Conservation (phyloP, 2,329 filamentous ascomycete species). For the Acrocalymma vagum region DNA sequence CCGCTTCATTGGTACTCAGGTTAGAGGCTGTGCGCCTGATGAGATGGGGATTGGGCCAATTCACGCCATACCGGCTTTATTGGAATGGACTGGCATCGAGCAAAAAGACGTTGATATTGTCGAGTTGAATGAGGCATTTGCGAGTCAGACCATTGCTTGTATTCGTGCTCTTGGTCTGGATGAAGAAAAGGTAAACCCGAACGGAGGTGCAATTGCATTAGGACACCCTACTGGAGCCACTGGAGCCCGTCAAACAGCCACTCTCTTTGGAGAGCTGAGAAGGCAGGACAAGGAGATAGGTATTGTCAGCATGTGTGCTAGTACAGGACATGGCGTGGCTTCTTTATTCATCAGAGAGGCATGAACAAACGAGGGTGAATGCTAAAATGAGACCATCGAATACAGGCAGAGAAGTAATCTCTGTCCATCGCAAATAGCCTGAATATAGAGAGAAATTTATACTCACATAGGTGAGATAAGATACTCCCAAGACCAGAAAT, state of each 20-base stretch:
- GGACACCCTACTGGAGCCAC: conserved; percentile 82
- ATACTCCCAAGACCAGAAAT: too few relatives aligned
- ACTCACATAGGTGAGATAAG: too few relatives aligned
- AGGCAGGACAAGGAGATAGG: conserved; percentile 77
- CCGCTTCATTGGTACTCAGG: conserved; percentile 93
- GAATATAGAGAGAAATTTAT: too few relatives aligned
- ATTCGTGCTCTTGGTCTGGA: conserved; percentile 71
- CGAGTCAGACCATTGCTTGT: conserved; percentile 96
- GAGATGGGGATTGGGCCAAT: conserved; percentile 95
- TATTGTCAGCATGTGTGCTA: conserved; percentile 84
- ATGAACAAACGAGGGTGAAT: too few relatives aligned
- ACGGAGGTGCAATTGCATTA: conserved; percentile 82
- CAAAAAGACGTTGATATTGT: conserved; percentile 86
- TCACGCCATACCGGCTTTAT: conserved; percentile 77
- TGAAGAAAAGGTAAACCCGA: conserved; percentile 79
- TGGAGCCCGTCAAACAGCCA: conserved; percentile 82
- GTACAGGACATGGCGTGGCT: conserved; percentile 41
- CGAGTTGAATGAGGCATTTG: conserved; percentile 97
- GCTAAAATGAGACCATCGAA: neutral
- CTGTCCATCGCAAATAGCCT: too few relatives aligned
- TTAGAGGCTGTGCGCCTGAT: conserved; percentile 86
- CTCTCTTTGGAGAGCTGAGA: conserved; percentile 74
- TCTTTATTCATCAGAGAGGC: conserved; percentile 42
- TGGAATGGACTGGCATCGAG: conserved; percentile 77
- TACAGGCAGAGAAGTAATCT: conserved; percentile 11